Evolutionary conservation across 768 basidiomycete genomes (phyloP).

Genomic region (Pisolithus sp.): DNA sequence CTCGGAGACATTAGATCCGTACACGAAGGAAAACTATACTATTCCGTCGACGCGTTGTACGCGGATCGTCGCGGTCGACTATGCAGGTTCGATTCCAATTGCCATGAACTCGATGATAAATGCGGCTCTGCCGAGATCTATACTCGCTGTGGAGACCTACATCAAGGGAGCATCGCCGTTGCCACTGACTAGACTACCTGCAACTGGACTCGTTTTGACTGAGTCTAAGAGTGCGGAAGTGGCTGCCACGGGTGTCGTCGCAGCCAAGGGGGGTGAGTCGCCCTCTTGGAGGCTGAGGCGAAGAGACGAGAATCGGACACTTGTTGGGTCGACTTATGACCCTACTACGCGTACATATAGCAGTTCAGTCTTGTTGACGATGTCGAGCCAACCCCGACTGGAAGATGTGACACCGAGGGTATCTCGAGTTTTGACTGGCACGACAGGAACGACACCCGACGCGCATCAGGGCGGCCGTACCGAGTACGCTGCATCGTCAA

Average conservation of each 20-base stretch:
- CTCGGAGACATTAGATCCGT: constrained; percentile 94
- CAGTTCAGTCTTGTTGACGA: constrained; percentile 43
- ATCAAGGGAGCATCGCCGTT: constrained; percentile 60
- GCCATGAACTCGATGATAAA: constrained; percentile 86
- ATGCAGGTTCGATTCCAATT: constrained; percentile 76
- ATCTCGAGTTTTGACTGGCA: constrained; percentile 32
- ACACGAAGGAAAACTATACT: constrained; percentile 86
- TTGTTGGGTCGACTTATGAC: constrained; percentile 51
- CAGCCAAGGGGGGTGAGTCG: constrained; percentile 18
- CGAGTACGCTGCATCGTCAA: constrained; percentile 20
- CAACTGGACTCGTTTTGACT: constrained; percentile 51
- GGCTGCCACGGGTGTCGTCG: constrained; percentile 22
- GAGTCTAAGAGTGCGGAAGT: constrained; percentile 44
- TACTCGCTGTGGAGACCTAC: constrained; percentile 68
- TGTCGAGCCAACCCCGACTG: constrained; percentile 15
- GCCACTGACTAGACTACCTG: constrained; percentile 65
- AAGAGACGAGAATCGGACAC: constrained; percentile 51
- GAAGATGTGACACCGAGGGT: constrained; percentile 38
- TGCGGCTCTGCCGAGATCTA: constrained; percentile 61
- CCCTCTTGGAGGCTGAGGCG: constrained; percentile 51
- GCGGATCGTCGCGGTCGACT: constrained; percentile 79
- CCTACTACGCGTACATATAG: constrained; percentile 47
- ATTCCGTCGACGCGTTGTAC: constrained; percentile 92
- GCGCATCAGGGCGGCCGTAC: constrained; percentile 6
- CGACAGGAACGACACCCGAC: constrained; percentile 11